These are phyloP conservation scores for Clitoria ternatea DNA, from an alignment of 306 rosid species.

Conservation along the genomic window DNA sequence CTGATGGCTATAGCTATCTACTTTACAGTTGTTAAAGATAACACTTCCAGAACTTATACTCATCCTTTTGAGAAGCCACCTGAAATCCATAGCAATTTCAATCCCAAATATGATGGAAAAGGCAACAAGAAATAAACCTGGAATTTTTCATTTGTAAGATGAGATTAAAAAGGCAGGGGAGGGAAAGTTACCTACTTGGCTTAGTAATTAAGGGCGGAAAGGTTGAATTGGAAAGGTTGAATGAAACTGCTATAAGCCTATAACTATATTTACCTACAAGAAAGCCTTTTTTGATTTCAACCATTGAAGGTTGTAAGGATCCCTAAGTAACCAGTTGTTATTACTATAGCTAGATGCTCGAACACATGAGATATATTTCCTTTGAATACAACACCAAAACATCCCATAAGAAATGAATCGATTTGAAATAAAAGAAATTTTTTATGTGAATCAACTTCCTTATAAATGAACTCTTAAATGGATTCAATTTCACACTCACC, in stretches of 20 bases:
- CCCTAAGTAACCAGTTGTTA: too few relatives aligned
- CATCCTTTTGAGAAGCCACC: constrained; percentile 40
- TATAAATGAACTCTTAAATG: too few relatives aligned
- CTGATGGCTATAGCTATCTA: constrained; percentile 44
- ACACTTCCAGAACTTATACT: constrained; percentile 23
- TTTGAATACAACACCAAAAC: too few relatives aligned
- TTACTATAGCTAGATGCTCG: too few relatives aligned
- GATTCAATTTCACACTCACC: not conserved
- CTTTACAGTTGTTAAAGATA: constrained; percentile 33
- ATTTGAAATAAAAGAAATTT: constrained; percentile 78
- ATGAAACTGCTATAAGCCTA: not conserved
- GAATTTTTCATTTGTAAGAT: not conserved
- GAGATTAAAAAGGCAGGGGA: not conserved
- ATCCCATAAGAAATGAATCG: constrained; percentile 86
- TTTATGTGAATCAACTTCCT: constrained; percentile 68
- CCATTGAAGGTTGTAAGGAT: too few relatives aligned
- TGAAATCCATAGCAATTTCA: too few relatives aligned
- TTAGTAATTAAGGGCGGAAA: not conserved
- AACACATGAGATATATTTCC: too few relatives aligned
- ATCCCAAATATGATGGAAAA: not conserved
- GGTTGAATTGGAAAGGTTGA: not conserved
- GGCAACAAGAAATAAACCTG: not conserved
- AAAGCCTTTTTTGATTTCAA: constrained; percentile 89
- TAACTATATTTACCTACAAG: constrained; percentile 50
- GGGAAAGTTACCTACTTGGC: too few relatives aligned